Base-by-base conservation (phyloP, 2,329 filamentous ascomycete genomes). In the Nigrospora sphaerica region DNA sequence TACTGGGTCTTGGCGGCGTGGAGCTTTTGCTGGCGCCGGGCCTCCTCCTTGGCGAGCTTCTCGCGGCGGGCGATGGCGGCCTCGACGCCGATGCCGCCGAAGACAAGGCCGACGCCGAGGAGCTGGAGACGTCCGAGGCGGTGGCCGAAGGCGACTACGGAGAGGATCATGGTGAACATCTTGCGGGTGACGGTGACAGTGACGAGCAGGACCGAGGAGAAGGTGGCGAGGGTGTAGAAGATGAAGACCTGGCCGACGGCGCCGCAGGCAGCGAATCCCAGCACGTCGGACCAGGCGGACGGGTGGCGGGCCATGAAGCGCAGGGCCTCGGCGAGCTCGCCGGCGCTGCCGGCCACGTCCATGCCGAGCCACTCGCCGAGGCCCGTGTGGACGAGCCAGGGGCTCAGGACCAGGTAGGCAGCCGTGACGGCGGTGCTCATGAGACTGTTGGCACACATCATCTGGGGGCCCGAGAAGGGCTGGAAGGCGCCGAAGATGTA, bases 101-200 rank as follows among this genome's bases (percentile, higher is more conserved):
- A 98, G 10, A 98, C 93, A 48, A 98, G 73, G 0, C 80, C 85
- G 32, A 98, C 91, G 52, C 93, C 93, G 7, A 95, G 71, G 88
- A 91, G 95, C 70, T 98, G 93, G 77, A 92, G 95, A n/a, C 73
- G 70, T 28, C 81, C 86, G 42, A 98, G 77, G 52, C 78, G 80
- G 66, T 98, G 93, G 28, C 93, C 93, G 64, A 97, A 98, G 70
- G 89, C 90, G 50, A 97, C 74, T 28, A 98, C 93, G 45, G 89
- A 95, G 44, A 97, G 76, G 49, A 97, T 88, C 93, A 98, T 98
- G 55, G 92, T 97, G 64, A 97, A 80, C 93, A 98, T 98, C 73
- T 98, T 98, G 61, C 93, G 80, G 39, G 93, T 98, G 39, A 98
- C 93, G 2, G 90, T 98, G 3, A 98, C 91, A 5, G 93, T 97